Conservation (phyloP, 805 yeast species). For the Suhomyces faveliae region DNA sequence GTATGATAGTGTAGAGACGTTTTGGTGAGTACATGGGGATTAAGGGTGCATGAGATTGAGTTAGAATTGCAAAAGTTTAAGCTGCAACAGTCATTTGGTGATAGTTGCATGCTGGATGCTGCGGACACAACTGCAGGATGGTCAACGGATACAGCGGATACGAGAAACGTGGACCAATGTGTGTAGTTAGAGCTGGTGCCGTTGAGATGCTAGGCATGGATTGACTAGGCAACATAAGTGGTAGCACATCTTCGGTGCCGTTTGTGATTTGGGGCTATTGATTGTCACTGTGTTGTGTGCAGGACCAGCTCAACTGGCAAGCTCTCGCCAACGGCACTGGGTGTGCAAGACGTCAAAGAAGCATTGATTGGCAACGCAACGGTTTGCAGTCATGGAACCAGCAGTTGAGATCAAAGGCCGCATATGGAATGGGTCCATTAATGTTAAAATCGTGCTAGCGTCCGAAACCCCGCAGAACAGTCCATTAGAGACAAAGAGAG, state of each 20-base stretch:
- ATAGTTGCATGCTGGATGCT: background rate
- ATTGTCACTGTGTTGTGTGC: no score
- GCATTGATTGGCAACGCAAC: background rate
- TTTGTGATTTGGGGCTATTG: background rate
- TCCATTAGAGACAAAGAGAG: background rate
- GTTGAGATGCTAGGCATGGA: background rate
- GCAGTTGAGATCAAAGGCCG: conserved; percentile 26
- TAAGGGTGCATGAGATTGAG: background rate
- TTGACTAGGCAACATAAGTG: background rate
- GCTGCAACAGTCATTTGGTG: no score
- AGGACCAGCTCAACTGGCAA: background rate
- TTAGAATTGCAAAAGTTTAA: background rate
- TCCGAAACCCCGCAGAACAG: background rate
- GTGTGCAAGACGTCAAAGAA: background rate
- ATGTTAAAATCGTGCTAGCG: conserved; percentile 25
- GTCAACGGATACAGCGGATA: background rate
- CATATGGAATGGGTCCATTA: conserved; percentile 57
- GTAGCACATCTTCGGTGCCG: background rate
- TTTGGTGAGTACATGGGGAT: no score
- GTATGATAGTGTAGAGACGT: no score
- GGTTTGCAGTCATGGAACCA: conserved; percentile 1
- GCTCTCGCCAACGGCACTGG: background rate
- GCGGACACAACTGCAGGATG: background rate
- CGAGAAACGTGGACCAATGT: background rate
- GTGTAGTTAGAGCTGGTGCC: background rate